Evolutionary conservation across 768 basidiomycete genomes (phyloP).

Genomic region (Leccinum obscurum): DNA sequence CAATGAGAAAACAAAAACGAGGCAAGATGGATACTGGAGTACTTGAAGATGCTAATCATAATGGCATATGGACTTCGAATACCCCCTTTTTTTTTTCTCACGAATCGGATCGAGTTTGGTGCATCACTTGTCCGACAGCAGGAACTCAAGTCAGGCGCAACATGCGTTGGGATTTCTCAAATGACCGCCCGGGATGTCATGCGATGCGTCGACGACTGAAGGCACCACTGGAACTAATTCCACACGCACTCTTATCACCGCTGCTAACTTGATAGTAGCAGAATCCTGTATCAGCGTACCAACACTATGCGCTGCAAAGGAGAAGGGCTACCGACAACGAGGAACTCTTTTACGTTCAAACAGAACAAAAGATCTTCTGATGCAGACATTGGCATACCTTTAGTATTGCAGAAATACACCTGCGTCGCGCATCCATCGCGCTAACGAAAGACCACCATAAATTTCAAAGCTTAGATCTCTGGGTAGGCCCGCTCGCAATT

Average conservation of each 20-base stretch:
- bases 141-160: neutral
- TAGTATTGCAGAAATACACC: neutral
- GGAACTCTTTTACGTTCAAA: neutral
- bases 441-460: neutral
- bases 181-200: too few relatives aligned
- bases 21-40: too few relatives aligned
- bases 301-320: neutral
- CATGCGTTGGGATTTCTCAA: too few relatives aligned
- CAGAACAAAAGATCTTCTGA: neutral
- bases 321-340: neutral
- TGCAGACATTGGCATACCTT: neutral
- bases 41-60: too few relatives aligned
- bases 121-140: too few relatives aligned
- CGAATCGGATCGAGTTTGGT: too few relatives aligned
- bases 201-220: too few relatives aligned
- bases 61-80: too few relatives aligned
- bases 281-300: neutral
- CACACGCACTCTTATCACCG: neutral
- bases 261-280: neutral
- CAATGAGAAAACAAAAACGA: too few relatives aligned
- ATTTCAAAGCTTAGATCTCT: conserved; percentile 18
- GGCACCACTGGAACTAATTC: neutral
- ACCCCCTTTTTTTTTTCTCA: too few relatives aligned
- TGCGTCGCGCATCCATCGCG: neutral
- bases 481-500: conserved; percentile 5